These are phyloP conservation scores for Aaosphaeria arxii DNA, from an alignment of 2,329 filamentous ascomycete species.

Conservation along the genomic window DNA sequence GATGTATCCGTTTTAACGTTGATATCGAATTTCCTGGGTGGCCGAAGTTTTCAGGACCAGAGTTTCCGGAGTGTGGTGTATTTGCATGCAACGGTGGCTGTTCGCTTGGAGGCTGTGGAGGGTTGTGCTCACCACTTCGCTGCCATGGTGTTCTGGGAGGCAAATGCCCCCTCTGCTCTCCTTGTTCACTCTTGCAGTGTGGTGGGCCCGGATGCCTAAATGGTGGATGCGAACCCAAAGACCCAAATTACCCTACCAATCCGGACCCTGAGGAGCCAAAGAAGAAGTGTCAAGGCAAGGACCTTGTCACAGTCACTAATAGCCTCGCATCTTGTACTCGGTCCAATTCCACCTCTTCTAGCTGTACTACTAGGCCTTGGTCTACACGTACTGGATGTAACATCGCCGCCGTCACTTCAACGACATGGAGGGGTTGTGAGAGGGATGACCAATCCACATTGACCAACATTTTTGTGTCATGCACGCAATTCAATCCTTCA, in stretches of 20 bases:
- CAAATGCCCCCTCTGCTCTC: too few relatives aligned
- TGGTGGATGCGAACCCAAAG: not conserved
- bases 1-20: not conserved
- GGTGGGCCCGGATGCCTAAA: not conserved
- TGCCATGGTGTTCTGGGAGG: too few relatives aligned
- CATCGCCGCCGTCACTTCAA: not conserved
- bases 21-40: not conserved
- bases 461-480: slow-evolving; percentile 17
- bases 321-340: too few relatives aligned
- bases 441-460: slow-evolving; percentile 17
- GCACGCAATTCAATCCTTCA: slow-evolving; percentile 13
- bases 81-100: not conserved
- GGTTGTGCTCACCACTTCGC: not conserved
- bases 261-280: not conserved
- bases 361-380: too few relatives aligned
- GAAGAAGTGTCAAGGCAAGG: too few relatives aligned
- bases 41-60: not conserved
- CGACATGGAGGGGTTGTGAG: slow-evolving; percentile 9
- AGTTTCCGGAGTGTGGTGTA: not conserved
- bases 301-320: too few relatives aligned
- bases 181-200: not conserved
- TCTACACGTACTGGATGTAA: too few relatives aligned
- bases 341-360: too few relatives aligned
- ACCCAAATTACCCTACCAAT: not conserved
- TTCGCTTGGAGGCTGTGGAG: not conserved